Conservation (phyloP, 495 filamentous ascomycete genomes). For the Massariosphaeria phaeospora region DNA sequence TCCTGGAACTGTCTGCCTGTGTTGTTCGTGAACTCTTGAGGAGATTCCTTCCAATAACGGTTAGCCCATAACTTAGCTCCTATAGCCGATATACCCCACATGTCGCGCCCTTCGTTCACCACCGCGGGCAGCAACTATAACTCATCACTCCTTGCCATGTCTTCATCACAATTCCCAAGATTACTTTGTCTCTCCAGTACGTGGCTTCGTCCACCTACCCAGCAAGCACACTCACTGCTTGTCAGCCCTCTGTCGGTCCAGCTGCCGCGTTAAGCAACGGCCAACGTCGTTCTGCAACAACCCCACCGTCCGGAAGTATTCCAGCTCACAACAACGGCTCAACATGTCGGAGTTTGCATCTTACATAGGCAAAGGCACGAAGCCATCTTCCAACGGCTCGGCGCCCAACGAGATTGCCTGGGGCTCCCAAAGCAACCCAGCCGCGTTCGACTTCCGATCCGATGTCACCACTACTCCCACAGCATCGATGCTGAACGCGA, state of each 20-base stretch:
- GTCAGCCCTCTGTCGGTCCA: constrained; percentile 5
- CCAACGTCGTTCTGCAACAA: too few species aligned
- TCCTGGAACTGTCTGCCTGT: too few species aligned
- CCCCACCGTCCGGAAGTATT: not conserved
- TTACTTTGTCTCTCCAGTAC: constrained; percentile 14
- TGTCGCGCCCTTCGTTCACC: not conserved
- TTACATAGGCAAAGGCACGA: constrained; percentile 19
- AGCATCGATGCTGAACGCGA: constrained; percentile 67
- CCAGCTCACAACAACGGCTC: constrained; percentile 3
- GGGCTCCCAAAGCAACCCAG: constrained; percentile 53
- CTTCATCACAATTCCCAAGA: not conserved
- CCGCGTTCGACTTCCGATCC: constrained; percentile 61
- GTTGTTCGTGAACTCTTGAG: too few species aligned
- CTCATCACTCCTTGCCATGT: not conserved
- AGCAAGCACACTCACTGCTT: constrained; percentile 9
- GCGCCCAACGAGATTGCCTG: constrained; percentile 42
- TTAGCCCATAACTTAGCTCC: too few species aligned
- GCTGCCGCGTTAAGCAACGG: not conserved
- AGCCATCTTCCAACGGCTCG: constrained; percentile 1
- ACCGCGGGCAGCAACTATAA: not conserved
- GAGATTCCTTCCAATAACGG: too few species aligned
- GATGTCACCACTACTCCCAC: constrained; percentile 89
- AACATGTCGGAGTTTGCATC: constrained; percentile 24
- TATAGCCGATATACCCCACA: not conserved
- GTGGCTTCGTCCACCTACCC: constrained; percentile 20